A percentile compares a stretch with the other conserved stretches of the same genome.
Evolutionary conservation across 208 protist genomes (phyloP).

Genomic region (Crithidia mellificae): DNA sequence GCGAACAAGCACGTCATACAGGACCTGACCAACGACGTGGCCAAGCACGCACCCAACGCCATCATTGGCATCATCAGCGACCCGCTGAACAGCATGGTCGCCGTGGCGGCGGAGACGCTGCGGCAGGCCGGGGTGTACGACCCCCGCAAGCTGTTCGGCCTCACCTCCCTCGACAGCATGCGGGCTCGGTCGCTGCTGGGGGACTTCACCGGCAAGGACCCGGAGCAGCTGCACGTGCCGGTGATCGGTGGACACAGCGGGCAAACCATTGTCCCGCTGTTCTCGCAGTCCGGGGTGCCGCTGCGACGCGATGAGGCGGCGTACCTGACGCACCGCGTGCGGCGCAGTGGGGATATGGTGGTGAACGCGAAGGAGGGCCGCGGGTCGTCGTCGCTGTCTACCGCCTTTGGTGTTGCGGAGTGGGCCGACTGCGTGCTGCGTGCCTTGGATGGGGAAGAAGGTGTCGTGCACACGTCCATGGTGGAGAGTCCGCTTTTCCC

Average conservation of each 20-base stretch:
- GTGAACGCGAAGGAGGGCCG: constrained; percentile 74
- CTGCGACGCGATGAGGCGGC: constrained; percentile 51
- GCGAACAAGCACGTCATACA: constrained; percentile 89
- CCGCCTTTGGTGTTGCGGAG: constrained; percentile 57
- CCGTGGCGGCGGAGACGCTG: constrained; percentile 87
- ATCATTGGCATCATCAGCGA: constrained; percentile 91
- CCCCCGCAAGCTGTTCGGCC: constrained; percentile 87
- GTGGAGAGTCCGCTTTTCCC: constrained; percentile 63
- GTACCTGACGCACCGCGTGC: constrained; percentile 70
- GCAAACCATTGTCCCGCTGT: constrained; percentile 92
- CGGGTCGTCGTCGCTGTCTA: constrained; percentile 76
- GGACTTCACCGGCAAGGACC: constrained; percentile 43
- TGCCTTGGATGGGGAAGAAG: constrained; percentile 63
- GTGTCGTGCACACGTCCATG: constrained; percentile 55
- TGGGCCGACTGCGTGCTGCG: constrained; percentile 69
- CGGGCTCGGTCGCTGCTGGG: constrained; percentile 73
- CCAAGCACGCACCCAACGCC: constrained; percentile 80
- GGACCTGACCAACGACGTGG: constrained; percentile 74
- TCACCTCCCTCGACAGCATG: constrained; percentile 88
- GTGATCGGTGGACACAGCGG: constrained; percentile 94
- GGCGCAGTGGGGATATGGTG: constrained; percentile 71
- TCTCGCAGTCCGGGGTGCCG: constrained; percentile 66
- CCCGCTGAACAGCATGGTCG: constrained; percentile 94
- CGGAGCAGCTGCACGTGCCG: constrained; percentile 56
- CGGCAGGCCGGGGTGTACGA: constrained; percentile 79